Evolutionary conservation across 2,329 filamentous ascomycete species (phyloP).

Genomic region (Neophaeococcomyces mojaviensis): DNA sequence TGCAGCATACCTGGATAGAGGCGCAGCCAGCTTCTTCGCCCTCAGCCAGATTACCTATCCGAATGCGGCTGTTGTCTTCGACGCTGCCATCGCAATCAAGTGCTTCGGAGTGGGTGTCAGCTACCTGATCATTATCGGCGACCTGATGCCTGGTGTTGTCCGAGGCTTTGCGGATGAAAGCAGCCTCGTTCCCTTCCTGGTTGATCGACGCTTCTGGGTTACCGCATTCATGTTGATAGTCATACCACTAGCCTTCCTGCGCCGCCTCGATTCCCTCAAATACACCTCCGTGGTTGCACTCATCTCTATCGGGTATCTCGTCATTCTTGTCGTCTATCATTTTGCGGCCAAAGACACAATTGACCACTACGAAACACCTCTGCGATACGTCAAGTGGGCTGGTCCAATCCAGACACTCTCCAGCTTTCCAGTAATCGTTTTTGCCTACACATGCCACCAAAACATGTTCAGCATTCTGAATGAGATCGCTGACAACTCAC

Average conservation of each 20-base stretch:
- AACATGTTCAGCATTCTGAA: slow-evolving; percentile 99
- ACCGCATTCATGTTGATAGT: slow-evolving; percentile 87
- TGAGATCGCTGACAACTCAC: slow-evolving; percentile 80
- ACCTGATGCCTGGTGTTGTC: slow-evolving; percentile 93
- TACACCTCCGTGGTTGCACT: slow-evolving; percentile 91
- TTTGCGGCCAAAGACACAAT: slow-evolving; percentile 69
- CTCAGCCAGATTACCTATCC: slow-evolving; percentile 94
- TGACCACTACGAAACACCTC: slow-evolving; percentile 50
- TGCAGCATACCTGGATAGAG: slow-evolving; percentile 84
- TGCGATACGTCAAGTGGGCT: slow-evolving; percentile 70
- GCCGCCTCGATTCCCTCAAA: slow-evolving; percentile 87
- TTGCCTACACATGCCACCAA: slow-evolving; percentile 99
- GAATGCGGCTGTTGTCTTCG: slow-evolving; percentile 89
- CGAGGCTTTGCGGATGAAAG: slow-evolving; percentile 64
- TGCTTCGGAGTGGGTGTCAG: slow-evolving; percentile 97
- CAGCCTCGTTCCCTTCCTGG: slow-evolving; percentile 62
- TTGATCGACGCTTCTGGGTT: slow-evolving; percentile 94
- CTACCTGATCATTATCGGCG: slow-evolving; percentile 97
- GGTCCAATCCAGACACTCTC: slow-evolving; percentile 72
- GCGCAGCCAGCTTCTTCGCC: slow-evolving; percentile 88
- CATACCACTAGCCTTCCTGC: slow-evolving; percentile 87
- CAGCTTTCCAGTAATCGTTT: slow-evolving; percentile 89
- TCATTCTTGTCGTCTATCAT: slow-evolving; percentile 87
- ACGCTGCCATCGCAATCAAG: slow-evolving; percentile 91
- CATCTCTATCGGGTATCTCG: slow-evolving; percentile 87